Conservation (phyloP, 495 filamentous ascomycete species). For the Penicillium silybi region DNA sequence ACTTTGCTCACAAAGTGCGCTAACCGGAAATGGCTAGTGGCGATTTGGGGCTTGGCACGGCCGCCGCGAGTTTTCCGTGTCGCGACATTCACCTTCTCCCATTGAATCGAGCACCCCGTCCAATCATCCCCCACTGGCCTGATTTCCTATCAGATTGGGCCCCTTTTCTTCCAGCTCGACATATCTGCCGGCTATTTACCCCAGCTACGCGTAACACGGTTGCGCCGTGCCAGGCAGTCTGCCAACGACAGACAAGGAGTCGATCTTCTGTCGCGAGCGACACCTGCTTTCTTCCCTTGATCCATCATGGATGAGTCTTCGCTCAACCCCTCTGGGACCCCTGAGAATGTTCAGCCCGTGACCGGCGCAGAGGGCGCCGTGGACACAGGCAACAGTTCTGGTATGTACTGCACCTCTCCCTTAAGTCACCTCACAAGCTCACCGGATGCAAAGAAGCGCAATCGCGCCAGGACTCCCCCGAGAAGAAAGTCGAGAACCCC, state of each 20-base stretch:
- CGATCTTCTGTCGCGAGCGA: conserved; percentile 34
- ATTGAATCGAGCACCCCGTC: conserved; percentile 17
- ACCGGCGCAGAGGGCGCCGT: conserved; percentile 24
- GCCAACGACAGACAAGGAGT: conserved; percentile 28
- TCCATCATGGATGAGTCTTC: conserved; percentile 40
- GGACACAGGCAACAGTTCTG: conserved; percentile 31
- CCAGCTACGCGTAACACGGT: conserved; percentile 1
- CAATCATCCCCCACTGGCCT: conserved; percentile 20
- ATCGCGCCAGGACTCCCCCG: conserved; percentile 30
- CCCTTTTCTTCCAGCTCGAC: background rate
- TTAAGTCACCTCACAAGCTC: conserved; percentile 16
- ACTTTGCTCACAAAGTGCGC: background rate
- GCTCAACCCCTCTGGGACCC: conserved; percentile 20
- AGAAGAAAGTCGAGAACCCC: conserved; percentile 20
- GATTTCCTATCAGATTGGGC: conserved; percentile 15
- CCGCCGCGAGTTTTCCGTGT: conserved; percentile 31
- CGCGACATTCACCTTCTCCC: conserved; percentile 29
- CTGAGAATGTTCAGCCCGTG: conserved; percentile 28
- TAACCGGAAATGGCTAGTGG: conserved; percentile 15
- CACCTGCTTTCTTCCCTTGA: conserved; percentile 23
- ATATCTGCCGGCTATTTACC: background rate
- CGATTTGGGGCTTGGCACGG: conserved; percentile 17
- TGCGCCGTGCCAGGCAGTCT: conserved; percentile 15
- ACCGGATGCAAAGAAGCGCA: conserved; percentile 24
- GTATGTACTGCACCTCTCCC: conserved; percentile 18